phyloP scores from a whole-genome alignment of 1,139 yeast genomes.

The Kluyveromyces sp. region DNA sequence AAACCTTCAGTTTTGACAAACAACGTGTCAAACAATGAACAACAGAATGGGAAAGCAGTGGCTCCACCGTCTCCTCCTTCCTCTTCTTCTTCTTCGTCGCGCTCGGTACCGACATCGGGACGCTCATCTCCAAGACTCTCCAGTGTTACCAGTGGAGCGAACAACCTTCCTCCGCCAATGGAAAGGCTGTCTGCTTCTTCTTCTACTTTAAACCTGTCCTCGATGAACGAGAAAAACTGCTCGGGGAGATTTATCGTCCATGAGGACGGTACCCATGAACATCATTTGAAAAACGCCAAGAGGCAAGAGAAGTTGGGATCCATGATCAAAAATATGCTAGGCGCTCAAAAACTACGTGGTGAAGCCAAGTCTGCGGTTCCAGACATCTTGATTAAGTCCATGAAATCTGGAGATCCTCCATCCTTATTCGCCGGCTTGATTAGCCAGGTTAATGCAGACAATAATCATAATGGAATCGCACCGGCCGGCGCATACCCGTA shows the following conservation, averaged over 20 bases:
- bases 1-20: no score
- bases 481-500: conserved; percentile 22
- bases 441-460: conserved; percentile 47
- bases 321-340: conserved; percentile 80
- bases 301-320: conserved; percentile 83
- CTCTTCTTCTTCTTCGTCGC: conserved; percentile 5
- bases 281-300: conserved; percentile 65
- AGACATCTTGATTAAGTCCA: conserved; percentile 40
- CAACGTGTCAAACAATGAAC: not conserved
- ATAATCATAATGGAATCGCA: conserved; percentile 12
- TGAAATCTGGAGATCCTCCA: conserved; percentile 45
- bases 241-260: conserved; percentile 21
- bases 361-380: conserved; percentile 86
- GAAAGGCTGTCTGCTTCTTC: not conserved
- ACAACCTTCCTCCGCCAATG: not conserved
- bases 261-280: conserved; percentile 72
- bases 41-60: not conserved
- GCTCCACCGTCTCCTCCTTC: conserved; percentile 3
- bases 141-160: not conserved
- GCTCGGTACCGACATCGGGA: not conserved
- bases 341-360: conserved; percentile 71
- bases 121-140: not conserved
- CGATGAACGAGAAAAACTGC: not conserved
- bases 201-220: not conserved
- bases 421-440: conserved; percentile 77